Percentiles rank a stretch among this genome's conserved stretches.
These are phyloP conservation scores for Chrysoporthe deuterocubensis DNA, from an alignment of 2,329 filamentous ascomycete genomes.

Conservation along the genomic window DNA sequence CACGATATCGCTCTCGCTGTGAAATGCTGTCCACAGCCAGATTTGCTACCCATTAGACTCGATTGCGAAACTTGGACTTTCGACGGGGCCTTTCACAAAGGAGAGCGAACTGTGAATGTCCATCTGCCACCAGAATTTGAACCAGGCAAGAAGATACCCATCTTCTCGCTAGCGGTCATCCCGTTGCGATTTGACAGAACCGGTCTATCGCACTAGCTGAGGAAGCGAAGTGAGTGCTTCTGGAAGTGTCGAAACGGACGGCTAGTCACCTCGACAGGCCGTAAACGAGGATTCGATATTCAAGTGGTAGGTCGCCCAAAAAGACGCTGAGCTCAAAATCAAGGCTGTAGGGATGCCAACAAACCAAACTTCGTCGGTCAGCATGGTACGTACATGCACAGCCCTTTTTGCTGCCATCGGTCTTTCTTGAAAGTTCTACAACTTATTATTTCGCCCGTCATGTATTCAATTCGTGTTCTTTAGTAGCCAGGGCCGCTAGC, in stretches of 20 bases:
- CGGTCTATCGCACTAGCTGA: background rate
- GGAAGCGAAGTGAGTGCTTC: background rate
- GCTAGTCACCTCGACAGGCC: background rate
- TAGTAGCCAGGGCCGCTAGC: no score
- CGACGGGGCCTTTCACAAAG: background rate
- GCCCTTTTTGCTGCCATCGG: no score
- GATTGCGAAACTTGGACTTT: conserved; percentile 1
- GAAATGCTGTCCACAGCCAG: background rate
- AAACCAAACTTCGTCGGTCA: no score
- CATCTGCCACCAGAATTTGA: background rate
- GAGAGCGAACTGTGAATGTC: background rate
- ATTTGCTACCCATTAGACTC: background rate
- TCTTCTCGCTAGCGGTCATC: background rate
- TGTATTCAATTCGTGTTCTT: no score
- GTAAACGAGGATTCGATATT: conserved; percentile 1
- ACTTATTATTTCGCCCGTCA: conserved; percentile 11
- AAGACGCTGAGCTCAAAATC: background rate
- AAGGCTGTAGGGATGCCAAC: no score
- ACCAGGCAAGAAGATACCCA: background rate
- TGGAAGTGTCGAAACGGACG: background rate
- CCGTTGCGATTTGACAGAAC: background rate
- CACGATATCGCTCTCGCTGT: background rate
- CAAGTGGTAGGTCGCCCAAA: background rate
- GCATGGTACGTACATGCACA: no score
- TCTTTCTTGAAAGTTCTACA: no score